A percentile compares a stretch with the other conserved stretches of the same genome.
These are phyloP conservation scores for Podaxis carcinomalis DNA, from an alignment of 768 basidiomycete genomes.

Conservation along the genomic window DNA sequence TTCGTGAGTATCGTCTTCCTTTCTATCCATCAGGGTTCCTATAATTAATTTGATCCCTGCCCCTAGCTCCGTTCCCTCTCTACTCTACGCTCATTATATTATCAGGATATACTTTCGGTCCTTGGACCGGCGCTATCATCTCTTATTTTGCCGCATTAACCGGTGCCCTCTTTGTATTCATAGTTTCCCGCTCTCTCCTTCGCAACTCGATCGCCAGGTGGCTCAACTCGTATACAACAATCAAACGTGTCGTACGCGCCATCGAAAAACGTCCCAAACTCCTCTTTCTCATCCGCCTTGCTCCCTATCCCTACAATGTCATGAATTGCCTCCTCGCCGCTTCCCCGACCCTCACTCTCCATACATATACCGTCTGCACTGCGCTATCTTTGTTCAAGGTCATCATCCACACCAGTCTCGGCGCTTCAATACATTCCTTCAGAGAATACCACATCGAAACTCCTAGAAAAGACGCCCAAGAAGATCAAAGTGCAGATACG, in stretches of 20 bases:
- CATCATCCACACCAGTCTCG: constrained; percentile 86
- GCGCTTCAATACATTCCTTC: constrained; percentile 83
- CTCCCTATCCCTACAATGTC: constrained; percentile 92
- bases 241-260: constrained; percentile 80
- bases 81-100: constrained; percentile 93
- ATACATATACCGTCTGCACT: constrained; percentile 77
- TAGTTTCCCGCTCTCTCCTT: constrained; percentile 71
- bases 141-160: constrained; percentile 84
- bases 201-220: constrained; percentile 67
- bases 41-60: background rate
- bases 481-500: constrained; percentile 43
- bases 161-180: constrained; percentile 82
- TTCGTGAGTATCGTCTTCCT: constrained; percentile 54
- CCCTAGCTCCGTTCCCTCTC: constrained; percentile 78
- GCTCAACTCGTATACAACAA: constrained; percentile 64
- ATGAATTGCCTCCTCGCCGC: constrained; percentile 94
- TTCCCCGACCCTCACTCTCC: constrained; percentile 73
- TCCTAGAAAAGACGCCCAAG: constrained; percentile 22
- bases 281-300: constrained; percentile 87
- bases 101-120: constrained; percentile 87
- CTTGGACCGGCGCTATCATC: constrained; percentile 79
- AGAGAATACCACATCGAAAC: constrained; percentile 51
- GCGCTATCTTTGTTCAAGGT: constrained; percentile 85
- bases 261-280: constrained; percentile 86
- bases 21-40: background rate